Conservation (phyloP, 2,329 filamentous ascomycete species). For the Dactylellina cionopaga region DNA sequence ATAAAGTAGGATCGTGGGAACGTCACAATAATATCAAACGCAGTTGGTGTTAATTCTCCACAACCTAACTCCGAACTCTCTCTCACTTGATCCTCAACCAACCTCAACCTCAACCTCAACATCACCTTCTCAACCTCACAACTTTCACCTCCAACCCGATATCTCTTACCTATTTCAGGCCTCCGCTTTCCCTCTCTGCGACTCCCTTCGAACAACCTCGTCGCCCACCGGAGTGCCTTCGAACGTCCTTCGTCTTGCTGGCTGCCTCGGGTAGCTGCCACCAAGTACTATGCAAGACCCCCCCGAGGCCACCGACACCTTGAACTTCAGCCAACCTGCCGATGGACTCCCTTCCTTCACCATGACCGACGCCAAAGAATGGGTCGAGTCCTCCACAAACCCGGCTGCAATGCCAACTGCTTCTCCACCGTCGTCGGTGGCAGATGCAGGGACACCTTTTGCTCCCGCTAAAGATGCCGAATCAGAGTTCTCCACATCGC, state of each 20-base stretch:
- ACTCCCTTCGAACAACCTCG: background rate
- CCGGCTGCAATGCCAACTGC: conserved; percentile 40
- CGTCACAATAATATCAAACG: too few relatives aligned
- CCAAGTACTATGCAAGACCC: conserved; percentile 31
- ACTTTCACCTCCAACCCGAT: background rate
- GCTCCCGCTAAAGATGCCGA: conserved; percentile 14
- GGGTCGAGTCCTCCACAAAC: conserved; percentile 47
- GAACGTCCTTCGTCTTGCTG: background rate
- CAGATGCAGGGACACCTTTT: conserved; percentile 17
- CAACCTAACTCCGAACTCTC: too few relatives aligned
- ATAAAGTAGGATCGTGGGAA: too few relatives aligned
- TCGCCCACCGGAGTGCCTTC: background rate
- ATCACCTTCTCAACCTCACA: background rate
- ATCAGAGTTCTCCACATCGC: conserved; percentile 49
- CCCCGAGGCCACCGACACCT: conserved; percentile 21
- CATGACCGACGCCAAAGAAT: conserved; percentile 17
- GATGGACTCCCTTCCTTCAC: conserved; percentile 27
- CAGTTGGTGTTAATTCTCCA: too few relatives aligned
- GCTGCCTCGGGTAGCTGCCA: conserved; percentile 14
- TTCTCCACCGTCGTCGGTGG: conserved; percentile 10
- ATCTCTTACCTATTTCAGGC: background rate
- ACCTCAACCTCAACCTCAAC: background rate
- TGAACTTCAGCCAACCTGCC: conserved; percentile 6
- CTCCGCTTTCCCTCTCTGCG: background rate
- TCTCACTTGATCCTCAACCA: background rate